Evolutionary conservation across 192 early-diverging fungal genomes (phyloP), one percentile per base, ranked within the genome.

Genomic region (Coemansia sp.): DNA sequence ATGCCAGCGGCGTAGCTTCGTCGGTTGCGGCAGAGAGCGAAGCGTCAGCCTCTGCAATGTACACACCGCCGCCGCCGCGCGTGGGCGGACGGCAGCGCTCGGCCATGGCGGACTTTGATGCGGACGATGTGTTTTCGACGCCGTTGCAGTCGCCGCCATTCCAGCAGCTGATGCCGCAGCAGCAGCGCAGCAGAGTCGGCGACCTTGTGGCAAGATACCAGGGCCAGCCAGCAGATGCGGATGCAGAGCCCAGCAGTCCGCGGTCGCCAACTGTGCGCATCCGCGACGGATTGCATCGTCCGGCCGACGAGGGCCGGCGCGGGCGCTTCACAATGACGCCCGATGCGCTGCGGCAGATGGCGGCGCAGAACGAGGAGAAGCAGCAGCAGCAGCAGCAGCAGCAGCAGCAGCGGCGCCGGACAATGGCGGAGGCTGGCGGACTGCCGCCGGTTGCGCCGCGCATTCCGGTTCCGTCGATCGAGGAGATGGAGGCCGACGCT

Each of bases 321-420:
- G 42, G 42, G 12, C 65, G 72, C 23, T 74, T 78, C 56, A 74
- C 81, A 0, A 74, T 83, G 81, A 83, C 81, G 61, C 81, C 81
- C 11, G 76, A 74, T 23, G 76, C 71, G 56, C 63, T 78, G 62
- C 71, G 76, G 15, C 69, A 78, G 66, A 26, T 78, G 64, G 74
- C 74, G 0, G 50, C 67, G 0, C 60, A 50, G 54, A 65, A 57
- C 41, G 44, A 54, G 59, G n/a, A 57, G 18, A 23, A 9, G 12
- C 59, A 54, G 56, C 47, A 43, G 44, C 47, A 50, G 13, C 21
- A 9, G 12, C 59, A 54, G 56, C 47, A 43, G 44, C 47, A 50
- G 13, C 21, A 9, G 12, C 59, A 54, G 56, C 49, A 38, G 43
- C 64, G 64, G 39, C 53, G 64, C 42, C 44, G 56, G 44, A 47